Percentiles rank a stretch among this genome's conserved stretches.
Conservation (phyloP, 2,329 filamentous ascomycete genomes). For the Pseudogymnoascus sp. region DNA sequence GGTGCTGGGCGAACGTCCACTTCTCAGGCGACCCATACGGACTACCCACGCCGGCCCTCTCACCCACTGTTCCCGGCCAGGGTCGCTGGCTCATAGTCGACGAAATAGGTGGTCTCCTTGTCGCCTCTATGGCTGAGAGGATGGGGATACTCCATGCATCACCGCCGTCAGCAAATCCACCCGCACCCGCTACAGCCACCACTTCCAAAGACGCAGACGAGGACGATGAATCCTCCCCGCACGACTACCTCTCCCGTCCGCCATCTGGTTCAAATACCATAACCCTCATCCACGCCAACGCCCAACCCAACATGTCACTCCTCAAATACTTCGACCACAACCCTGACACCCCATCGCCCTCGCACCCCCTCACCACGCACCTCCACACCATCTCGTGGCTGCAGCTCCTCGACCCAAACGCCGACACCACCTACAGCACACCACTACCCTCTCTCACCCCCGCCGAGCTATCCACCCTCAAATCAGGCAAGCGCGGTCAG, state of each 20-base stretch:
- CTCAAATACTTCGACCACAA: constrained; percentile 89
- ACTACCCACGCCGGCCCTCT: constrained; percentile 14
- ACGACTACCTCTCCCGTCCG: constrained; percentile 47
- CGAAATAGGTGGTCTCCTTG: constrained; percentile 60
- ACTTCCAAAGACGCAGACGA: constrained; percentile 9
- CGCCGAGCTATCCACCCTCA: constrained; percentile 59
- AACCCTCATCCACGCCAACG: constrained; percentile 71
- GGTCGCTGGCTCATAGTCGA: constrained; percentile 61
- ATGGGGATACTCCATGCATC: constrained; percentile 53
- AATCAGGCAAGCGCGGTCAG: constrained; percentile 70
- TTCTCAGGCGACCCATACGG: constrained; percentile 34
- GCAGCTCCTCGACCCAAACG: constrained; percentile 69
- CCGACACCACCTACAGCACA: constrained; percentile 64
- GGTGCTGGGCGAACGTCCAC: constrained; percentile 86
- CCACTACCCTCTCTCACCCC: constrained; percentile 52
- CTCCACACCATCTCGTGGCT: constrained; percentile 85
- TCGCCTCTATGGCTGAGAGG: constrained; percentile 61
- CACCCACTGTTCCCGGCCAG: constrained; percentile 27
- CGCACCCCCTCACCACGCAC: constrained; percentile 73
- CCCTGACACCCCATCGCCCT: constrained; percentile 49
- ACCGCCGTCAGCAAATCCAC: constrained; percentile 10
- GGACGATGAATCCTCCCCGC: constrained; percentile 7
- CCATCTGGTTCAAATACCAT: constrained; percentile 65
- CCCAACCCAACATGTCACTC: constrained; percentile 78
- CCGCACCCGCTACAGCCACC: background rate